Evolutionary conservation across 1,139 yeast species (phyloP).

Genomic region (Sugiyamaella castrensis): DNA sequence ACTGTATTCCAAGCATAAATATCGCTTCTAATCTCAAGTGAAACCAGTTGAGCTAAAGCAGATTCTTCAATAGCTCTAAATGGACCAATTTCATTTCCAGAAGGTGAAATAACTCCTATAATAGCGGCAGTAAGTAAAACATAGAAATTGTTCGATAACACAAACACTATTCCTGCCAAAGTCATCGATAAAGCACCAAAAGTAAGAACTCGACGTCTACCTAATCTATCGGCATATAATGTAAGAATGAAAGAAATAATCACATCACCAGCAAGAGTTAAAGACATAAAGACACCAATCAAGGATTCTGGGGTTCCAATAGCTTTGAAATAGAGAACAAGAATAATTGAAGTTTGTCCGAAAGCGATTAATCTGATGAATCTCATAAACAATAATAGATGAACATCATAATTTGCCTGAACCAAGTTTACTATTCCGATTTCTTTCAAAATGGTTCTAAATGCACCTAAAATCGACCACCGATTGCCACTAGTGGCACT

Average conservation of each 20-base stretch:
- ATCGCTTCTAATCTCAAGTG: conserved; percentile 60
- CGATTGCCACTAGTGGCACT: no score
- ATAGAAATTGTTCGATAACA: conserved; percentile 46
- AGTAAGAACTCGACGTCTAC: conserved; percentile 59
- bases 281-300: conserved; percentile 73
- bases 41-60: conserved; percentile 69
- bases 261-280: conserved; percentile 73
- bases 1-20: conserved; percentile 63
- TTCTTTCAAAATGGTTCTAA: neutral
- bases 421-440: conserved; percentile 9
- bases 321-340: conserved; percentile 58
- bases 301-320: conserved; percentile 50
- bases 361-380: conserved; percentile 66
- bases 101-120: conserved; percentile 70
- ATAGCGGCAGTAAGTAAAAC: conserved; percentile 56
- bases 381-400: conserved; percentile 62
- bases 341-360: conserved; percentile 71
- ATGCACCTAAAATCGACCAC: no score
- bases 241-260: conserved; percentile 62
- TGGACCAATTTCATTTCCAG: conserved; percentile 86
- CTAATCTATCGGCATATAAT: conserved; percentile 68
- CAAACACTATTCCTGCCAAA: conserved; percentile 58
- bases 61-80: conserved; percentile 81
- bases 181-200: conserved; percentile 66
- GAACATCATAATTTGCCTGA: conserved; percentile 45